Evolutionary conservation across 495 filamentous ascomycete species (phyloP).

Genomic region (Penicillium parvum): DNA sequence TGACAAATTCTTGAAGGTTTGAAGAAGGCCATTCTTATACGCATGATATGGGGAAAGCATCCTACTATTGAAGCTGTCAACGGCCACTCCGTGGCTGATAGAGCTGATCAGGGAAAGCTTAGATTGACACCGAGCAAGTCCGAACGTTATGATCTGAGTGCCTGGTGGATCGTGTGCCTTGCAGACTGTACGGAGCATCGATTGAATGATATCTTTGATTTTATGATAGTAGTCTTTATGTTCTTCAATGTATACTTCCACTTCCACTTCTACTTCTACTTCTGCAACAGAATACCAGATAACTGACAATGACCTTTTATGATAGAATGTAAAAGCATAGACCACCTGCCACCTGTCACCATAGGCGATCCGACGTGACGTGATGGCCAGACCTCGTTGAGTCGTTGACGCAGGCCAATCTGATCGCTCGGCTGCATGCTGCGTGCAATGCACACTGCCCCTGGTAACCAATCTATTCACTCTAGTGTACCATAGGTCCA

Average conservation of each 20-base stretch:
- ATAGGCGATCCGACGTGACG: conserved; percentile 16
- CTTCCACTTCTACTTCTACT: no score
- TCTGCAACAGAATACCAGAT: no score
- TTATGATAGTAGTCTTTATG: no score
- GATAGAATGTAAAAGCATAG: conserved; percentile 14
- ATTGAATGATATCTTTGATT: not conserved
- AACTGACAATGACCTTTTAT: not conserved
- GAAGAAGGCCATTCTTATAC: conserved; percentile 2
- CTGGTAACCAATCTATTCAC: conserved; percentile 21
- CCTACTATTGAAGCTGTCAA: no score
- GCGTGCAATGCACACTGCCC: conserved; percentile 16
- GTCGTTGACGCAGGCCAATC: conserved; percentile 1
- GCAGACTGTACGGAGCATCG: conserved; percentile 1
- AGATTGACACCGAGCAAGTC: conserved; percentile 17
- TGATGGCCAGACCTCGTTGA: no score
- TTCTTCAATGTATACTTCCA: no score
- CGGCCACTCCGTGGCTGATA: conserved; percentile 9
- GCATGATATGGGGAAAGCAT: conserved; percentile 8
- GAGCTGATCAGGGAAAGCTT: conserved; percentile 12
- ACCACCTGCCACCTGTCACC: conserved; percentile 31
- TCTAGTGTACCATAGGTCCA: conserved; percentile 13
- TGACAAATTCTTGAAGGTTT: conserved; percentile 18
- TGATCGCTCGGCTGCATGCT: conserved; percentile 17
- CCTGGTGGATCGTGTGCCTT: conserved; percentile 3
- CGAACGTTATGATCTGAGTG: not conserved